A percentile compares a stretch with the other conserved stretches of the same genome.
Evolutionary conservation across 2,329 filamentous ascomycete species (phyloP).

Genomic region (Tolypocladium pustulatum): DNA sequence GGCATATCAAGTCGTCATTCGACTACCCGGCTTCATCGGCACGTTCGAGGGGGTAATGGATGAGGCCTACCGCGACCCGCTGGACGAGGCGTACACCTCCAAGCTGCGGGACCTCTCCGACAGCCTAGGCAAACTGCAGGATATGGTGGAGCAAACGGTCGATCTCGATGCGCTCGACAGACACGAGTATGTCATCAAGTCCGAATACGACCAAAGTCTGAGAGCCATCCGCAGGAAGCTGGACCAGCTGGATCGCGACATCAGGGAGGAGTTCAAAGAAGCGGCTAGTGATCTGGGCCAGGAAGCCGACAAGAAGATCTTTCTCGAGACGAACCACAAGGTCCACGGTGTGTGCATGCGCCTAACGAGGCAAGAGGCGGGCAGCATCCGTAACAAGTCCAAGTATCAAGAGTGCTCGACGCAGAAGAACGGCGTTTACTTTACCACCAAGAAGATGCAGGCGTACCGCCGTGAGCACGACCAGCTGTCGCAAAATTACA

Average conservation of each 20-base stretch:
- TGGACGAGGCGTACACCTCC: conserved; percentile 78
- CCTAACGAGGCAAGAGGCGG: conserved; percentile 80
- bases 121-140: conserved; percentile 74
- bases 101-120: conserved; percentile 70
- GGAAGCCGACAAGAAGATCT: conserved; percentile 96
- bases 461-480: conserved; percentile 82
- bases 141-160: conserved; percentile 98
- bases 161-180: conserved; percentile 91
- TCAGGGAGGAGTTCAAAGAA: conserved; percentile 69
- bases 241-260: conserved; percentile 71
- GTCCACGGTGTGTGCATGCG: conserved; percentile 96
- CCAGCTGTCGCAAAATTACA: conserved; percentile 88
- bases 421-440: conserved; percentile 98
- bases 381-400: conserved; percentile 84
- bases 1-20: conserved; percentile 88
- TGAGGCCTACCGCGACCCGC: conserved; percentile 76
- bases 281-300: conserved; percentile 76
- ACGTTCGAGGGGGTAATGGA: conserved; percentile 93
- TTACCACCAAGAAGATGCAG: conserved; percentile 77
- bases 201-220: conserved; percentile 87
- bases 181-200: conserved; percentile 98
- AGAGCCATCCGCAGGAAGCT: conserved; percentile 84
- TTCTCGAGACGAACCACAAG: conserved; percentile 81
- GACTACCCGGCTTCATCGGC: conserved; percentile 78
- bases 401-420: conserved; percentile 92